Base-by-base conservation (phyloP, 2,329 filamentous ascomycete genomes). In the Pseudopyricularia cyperi region DNA sequence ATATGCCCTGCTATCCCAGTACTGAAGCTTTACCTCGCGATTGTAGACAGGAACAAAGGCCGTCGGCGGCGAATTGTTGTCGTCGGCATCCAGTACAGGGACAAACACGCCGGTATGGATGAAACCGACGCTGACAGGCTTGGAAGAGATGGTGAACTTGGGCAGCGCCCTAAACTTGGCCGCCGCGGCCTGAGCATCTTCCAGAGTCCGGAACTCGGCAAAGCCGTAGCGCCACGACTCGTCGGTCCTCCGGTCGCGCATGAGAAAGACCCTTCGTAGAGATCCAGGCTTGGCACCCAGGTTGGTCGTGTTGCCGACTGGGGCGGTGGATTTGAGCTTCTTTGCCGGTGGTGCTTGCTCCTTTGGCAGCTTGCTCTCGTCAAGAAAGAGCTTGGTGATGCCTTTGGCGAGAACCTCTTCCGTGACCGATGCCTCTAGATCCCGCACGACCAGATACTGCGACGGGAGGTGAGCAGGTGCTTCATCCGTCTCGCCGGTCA, bases 71-170 rank as follows among this genome's bases (percentile, higher is more conserved):
- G 39, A 44, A 44, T 44, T 22, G 7, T 22, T 8, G 19, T 26
- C 39, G 3, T 44, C 39, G 19, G 39, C 39, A 30, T 39, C 44
- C 14, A 37, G n/a, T 7, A 48, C 83, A 0, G 85, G 87, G 12
- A 90, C 79, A 60, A 94, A 93, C 3, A 93, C 87, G 5, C 87
- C 87, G n/a, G 86, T 80, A 57, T 93, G 87, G 37, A 90, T 89
- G 58, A 85, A 89, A 44, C 79, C 84, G 24, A 88, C 74, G 11
- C 78, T 74, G 15, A 89, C 84, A 0, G 82, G 78, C 57, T 81
- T 83, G 3, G 83, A 87, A 0, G 82, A 83, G 55, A 93, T 87
- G 2, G 83, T 89, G 60, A 91, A 91, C 49, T 82, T 84, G 11
- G 87, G 79, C 28, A 83, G 80, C 33, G 82, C 83, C 37, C 80